Percentiles rank a stretch among this genome's conserved stretches.
These are phyloP conservation scores for Trichoderma koningii DNA, from an alignment of 2,329 filamentous ascomycete species.

Conservation along the genomic window DNA sequence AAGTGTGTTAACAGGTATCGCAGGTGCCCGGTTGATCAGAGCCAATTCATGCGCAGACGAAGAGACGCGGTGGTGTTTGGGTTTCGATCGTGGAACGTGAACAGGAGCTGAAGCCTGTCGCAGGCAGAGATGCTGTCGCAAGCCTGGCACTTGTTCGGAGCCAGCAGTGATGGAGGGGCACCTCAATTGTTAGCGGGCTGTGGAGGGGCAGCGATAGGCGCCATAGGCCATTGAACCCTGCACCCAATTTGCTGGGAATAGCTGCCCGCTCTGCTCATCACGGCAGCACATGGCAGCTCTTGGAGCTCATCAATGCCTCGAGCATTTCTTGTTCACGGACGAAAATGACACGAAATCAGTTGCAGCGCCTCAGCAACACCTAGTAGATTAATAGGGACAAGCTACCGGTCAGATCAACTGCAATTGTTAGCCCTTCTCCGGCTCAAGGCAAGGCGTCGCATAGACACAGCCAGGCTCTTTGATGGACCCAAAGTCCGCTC, in stretches of 20 bases:
- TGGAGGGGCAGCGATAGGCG: slow-evolving; percentile 4
- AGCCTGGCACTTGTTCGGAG: not conserved
- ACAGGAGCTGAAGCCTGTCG: not conserved
- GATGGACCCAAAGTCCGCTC: not conserved
- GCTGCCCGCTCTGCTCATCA: too few relatives aligned
- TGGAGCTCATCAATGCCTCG: not conserved
- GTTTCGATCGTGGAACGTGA: too few relatives aligned
- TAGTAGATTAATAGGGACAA: too few relatives aligned
- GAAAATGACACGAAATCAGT: too few relatives aligned
- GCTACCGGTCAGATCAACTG: too few relatives aligned
- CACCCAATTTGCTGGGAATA: not conserved
- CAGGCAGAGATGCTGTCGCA: slow-evolving; percentile 29
- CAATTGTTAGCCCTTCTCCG: too few relatives aligned
- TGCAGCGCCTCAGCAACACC: too few relatives aligned
- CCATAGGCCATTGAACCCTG: not conserved
- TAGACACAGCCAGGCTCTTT: too few relatives aligned
- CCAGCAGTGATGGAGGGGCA: slow-evolving; percentile 6
- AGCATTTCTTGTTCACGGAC: too few relatives aligned
- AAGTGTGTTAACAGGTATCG: not conserved
- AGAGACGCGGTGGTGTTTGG: not conserved
- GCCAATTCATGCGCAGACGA: not conserved
- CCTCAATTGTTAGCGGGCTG: not conserved
- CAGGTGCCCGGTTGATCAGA: not conserved
- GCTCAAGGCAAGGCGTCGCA: too few relatives aligned
- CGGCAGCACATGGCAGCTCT: not conserved